phyloP scores from a whole-genome alignment of 164 flowering plant genomes.

The Brasenia schreberi region DNA sequence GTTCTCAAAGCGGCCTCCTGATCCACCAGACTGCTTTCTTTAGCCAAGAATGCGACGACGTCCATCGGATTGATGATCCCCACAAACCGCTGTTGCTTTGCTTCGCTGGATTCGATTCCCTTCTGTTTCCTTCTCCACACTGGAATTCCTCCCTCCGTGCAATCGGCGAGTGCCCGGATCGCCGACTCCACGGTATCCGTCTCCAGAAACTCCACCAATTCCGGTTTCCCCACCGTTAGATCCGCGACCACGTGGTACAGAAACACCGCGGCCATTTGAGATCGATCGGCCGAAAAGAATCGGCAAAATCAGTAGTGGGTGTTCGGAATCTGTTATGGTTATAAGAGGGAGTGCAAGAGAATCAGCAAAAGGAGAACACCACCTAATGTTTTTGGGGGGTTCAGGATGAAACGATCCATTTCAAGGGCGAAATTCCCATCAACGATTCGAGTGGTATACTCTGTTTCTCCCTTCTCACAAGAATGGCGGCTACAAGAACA shows the following conservation, averaged over 20 bases:
- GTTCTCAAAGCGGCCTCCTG: constrained; percentile 76
- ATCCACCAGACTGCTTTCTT: constrained; percentile 45
- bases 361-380: constrained; percentile 49
- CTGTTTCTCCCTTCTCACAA: neutral
- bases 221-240: constrained; percentile 95
- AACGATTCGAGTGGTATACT: neutral
- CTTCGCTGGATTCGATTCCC: constrained; percentile 44
- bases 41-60: constrained; percentile 69
- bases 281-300: neutral
- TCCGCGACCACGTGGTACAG: constrained; percentile 89
- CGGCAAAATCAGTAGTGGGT: neutral
- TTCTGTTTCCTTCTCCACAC: constrained; percentile 62
- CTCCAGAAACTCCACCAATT: constrained; percentile 66
- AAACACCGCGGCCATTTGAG: constrained; percentile 76
- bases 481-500: neutral
- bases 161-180: constrained; percentile 63
- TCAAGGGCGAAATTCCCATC: neutral
- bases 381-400: constrained; percentile 32
- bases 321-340: constrained; percentile 1
- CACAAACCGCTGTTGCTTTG: constrained; percentile 76
- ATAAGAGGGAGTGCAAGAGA: constrained; percentile 55
- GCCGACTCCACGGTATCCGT: constrained; percentile 80
- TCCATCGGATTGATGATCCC: constrained; percentile 82
- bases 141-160: constrained; percentile 76
- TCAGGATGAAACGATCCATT: constrained; percentile 3